Percentiles rank a stretch among this genome's conserved stretches.
Evolutionary conservation across 2,329 filamentous ascomycete genomes (phyloP).

Genomic region (Fusarium coffeatum): DNA sequence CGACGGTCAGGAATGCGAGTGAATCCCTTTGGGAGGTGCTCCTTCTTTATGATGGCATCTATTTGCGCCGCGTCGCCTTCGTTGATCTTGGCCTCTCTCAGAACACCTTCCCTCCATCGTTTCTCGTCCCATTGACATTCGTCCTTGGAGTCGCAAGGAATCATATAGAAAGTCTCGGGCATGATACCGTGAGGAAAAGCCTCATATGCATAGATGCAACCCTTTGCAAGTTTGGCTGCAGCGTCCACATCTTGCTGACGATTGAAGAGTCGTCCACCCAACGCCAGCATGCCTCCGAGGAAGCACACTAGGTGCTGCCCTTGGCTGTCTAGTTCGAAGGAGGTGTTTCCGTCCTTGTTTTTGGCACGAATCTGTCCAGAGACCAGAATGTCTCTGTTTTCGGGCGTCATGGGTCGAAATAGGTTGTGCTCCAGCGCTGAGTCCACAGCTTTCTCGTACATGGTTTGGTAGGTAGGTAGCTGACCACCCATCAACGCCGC

Average conservation of each 20-base stretch:
- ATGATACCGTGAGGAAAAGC: conserved; percentile 62
- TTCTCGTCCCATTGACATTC: conserved; percentile 53
- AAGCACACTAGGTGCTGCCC: conserved; percentile 63
- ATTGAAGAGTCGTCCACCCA: conserved; percentile 59
- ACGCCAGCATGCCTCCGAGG: conserved; percentile 62
- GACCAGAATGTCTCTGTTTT: conserved; percentile 65
- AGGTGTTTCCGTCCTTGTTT: conserved; percentile 48
- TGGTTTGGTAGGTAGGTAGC: conserved; percentile 64
- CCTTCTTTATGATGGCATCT: conserved; percentile 46
- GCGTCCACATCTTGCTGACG: conserved; percentile 56
- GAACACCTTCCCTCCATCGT: conserved; percentile 51
- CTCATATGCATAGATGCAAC: conserved; percentile 64
- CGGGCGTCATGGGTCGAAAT: conserved; percentile 70
- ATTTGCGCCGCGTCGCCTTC: conserved; percentile 36
- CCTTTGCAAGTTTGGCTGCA: conserved; percentile 60
- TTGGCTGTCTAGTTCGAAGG: conserved; percentile 50
- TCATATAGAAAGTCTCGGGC: conserved; percentile 61
- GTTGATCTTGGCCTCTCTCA: conserved; percentile 41
- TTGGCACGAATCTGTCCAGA: conserved; percentile 55
- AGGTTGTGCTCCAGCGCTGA: conserved; percentile 67
- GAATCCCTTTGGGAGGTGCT: conserved; percentile 67
- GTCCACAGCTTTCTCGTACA: conserved; percentile 68
- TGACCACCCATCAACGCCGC: conserved; percentile 71
- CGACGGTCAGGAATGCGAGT: conserved; percentile 64
- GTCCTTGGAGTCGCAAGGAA: conserved; percentile 52